Conservation (phyloP, 768 basidiomycete species). For the Auricularia sp. region DNA sequence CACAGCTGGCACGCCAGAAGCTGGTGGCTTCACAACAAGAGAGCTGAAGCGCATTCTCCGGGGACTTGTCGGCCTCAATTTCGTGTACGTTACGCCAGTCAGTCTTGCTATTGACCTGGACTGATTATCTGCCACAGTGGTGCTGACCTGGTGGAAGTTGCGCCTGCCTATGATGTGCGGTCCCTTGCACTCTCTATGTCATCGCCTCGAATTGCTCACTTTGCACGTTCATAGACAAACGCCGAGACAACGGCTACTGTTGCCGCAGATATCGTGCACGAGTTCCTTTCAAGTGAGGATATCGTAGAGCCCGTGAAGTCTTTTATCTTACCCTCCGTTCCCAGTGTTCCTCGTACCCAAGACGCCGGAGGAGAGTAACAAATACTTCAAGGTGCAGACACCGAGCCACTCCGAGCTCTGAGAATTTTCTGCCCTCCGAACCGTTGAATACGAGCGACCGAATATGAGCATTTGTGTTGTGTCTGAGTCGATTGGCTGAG, state of each 20-base stretch:
- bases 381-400: background rate
- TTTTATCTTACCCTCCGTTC: background rate
- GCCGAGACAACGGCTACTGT: conserved; percentile 62
- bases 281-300: conserved; percentile 40
- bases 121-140: conserved; percentile 32
- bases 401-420: background rate
- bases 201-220: background rate
- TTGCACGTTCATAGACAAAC: conserved; percentile 12
- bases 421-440: background rate
- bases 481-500: too few relatives aligned
- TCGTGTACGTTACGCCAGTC: conserved; percentile 45
- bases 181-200: background rate
- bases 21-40: conserved; percentile 76
- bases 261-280: conserved; percentile 59
- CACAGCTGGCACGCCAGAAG: conserved; percentile 72
- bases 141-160: conserved; percentile 64
- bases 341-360: background rate
- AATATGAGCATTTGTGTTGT: too few relatives aligned
- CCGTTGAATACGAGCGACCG: too few relatives aligned
- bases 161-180: conserved; percentile 61
- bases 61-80: conserved; percentile 68
- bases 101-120: background rate
- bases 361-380: background rate
- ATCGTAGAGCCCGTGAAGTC: background rate
- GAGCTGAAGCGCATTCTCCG: conserved; percentile 75